These are phyloP conservation scores for Microstegium vimineum DNA, from an alignment of 176 grass and related monocot species.

Conservation along the genomic window DNA sequence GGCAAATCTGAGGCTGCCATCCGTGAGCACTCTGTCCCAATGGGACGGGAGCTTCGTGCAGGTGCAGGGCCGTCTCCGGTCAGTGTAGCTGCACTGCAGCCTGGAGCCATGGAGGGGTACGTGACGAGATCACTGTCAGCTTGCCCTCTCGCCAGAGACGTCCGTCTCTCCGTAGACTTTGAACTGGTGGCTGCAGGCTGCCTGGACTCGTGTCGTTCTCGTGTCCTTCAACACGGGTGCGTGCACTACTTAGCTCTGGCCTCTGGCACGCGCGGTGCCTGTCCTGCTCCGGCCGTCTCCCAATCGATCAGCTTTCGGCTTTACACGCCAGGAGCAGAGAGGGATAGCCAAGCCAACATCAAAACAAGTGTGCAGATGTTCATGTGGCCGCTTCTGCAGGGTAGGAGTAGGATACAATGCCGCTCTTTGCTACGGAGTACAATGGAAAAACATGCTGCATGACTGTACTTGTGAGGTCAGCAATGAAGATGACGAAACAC, in stretches of 20 bases:
- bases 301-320: conserved; percentile 12
- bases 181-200: background rate
- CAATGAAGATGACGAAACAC: too few species aligned
- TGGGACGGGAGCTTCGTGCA: background rate
- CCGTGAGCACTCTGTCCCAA: background rate
- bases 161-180: background rate
- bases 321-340: conserved; percentile 7
- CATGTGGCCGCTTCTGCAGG: too few species aligned
- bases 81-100: background rate
- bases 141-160: background rate
- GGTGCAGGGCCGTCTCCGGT: background rate
- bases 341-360: conserved; percentile 7
- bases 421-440: too few species aligned
- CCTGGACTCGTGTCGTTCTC: background rate
- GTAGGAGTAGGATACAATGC: too few species aligned
- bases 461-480: too few species aligned
- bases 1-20: background rate
- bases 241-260: too few species aligned
- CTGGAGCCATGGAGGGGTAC: background rate
- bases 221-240: background rate
- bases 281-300: conserved; percentile 3
- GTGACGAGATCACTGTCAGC: background rate
- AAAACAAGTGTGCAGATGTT: too few species aligned
- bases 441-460: too few species aligned
- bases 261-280: background rate